Percentiles rank a stretch among this genome's conserved stretches.
phyloP scores from a whole-genome alignment of 192 early-diverging fungal species.

The Backusella luteola region DNA sequence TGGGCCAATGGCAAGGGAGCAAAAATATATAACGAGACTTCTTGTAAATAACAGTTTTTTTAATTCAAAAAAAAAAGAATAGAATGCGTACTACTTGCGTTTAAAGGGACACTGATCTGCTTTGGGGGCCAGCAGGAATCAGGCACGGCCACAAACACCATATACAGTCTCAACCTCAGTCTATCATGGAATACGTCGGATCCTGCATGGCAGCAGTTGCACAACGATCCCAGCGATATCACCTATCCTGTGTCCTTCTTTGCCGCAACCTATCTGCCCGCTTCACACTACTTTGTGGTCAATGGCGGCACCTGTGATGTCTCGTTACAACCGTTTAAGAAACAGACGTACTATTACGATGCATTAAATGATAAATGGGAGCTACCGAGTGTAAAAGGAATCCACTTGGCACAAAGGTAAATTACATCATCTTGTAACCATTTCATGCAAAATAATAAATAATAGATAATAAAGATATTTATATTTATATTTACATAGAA shows the following conservation, averaged over 20 bases:
- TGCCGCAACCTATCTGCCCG: neutral
- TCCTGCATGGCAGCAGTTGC: neutral
- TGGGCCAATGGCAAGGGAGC: slow-evolving; percentile 17
- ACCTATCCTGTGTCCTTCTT: neutral
- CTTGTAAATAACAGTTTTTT: neutral
- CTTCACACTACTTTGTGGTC: neutral
- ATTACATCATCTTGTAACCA: neutral
- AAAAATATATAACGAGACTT: neutral
- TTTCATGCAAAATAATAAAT: neutral
- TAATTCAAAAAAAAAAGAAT: slow-evolving; percentile 2
- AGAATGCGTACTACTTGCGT: slow-evolving; percentile 10
- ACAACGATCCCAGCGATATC: neutral
- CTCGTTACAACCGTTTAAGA: neutral
- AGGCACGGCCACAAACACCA: neutral
- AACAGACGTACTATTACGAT: slow-evolving; percentile 7
- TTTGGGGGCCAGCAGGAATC: slow-evolving; percentile 7
- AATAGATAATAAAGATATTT: neutral
- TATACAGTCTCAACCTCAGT: neutral
- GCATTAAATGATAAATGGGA: slow-evolving; percentile 20
- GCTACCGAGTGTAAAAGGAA: slow-evolving; percentile 4
- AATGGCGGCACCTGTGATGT: slow-evolving; percentile 13
- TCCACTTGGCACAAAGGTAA: neutral
- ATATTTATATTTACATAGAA: slow-evolving; percentile 12
- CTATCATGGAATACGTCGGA: slow-evolving; percentile 12
- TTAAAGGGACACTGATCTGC: slow-evolving; percentile 3